Percentiles rank a stretch among this genome's conserved stretches.
Conservation (phyloP, 768 basidiomycete genomes). For the Phanerodontia chrysosporium region DNA sequence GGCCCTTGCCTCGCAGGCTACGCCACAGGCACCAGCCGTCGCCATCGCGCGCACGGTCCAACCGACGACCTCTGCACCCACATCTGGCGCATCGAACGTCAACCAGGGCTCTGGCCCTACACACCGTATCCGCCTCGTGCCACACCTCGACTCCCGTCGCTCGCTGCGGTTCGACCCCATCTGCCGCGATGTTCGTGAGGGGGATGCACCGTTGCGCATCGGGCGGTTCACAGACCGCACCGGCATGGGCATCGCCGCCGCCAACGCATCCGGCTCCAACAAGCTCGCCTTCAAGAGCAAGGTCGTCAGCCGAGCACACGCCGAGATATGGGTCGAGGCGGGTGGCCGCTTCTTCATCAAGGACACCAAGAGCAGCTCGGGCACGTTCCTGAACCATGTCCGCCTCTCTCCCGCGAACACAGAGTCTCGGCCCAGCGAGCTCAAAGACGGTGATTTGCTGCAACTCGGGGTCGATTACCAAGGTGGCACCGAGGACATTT, state of each 20-base stretch:
- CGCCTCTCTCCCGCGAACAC: conserved; percentile 79
- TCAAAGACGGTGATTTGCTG: conserved; percentile 91
- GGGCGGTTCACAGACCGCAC: conserved; percentile 92
- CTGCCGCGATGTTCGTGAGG: conserved; percentile 72
- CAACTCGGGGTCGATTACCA: conserved; percentile 98
- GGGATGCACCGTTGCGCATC: conserved; percentile 73
- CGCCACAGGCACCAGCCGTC: conserved; percentile 24
- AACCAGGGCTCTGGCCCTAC: conserved; percentile 22
- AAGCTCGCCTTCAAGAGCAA: conserved; percentile 95
- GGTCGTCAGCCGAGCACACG: conserved; percentile 91
- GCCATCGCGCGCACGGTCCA: conserved; percentile 23
- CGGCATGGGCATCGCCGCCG: conserved; percentile 58
- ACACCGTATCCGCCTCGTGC: conserved; percentile 89
- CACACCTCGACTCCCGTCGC: conserved; percentile 87
- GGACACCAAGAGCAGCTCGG: conserved; percentile 86
- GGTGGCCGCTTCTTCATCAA: conserved; percentile 77
- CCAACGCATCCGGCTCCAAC: conserved; percentile 66
- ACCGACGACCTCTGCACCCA: conserved; percentile 19
- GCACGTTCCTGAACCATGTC: conserved; percentile 95
- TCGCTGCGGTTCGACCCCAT: conserved; percentile 92
- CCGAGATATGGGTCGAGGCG: conserved; percentile 83
- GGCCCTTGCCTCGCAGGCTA: conserved; percentile 34
- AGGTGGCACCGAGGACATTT: conserved; percentile 94
- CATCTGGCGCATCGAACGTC: conserved; percentile 12
- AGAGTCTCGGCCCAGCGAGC: conserved; percentile 69